These are phyloP conservation scores for Ustilago shanxiensis DNA, from an alignment of 1,284 basidiomycete species.

Conservation along the genomic window DNA sequence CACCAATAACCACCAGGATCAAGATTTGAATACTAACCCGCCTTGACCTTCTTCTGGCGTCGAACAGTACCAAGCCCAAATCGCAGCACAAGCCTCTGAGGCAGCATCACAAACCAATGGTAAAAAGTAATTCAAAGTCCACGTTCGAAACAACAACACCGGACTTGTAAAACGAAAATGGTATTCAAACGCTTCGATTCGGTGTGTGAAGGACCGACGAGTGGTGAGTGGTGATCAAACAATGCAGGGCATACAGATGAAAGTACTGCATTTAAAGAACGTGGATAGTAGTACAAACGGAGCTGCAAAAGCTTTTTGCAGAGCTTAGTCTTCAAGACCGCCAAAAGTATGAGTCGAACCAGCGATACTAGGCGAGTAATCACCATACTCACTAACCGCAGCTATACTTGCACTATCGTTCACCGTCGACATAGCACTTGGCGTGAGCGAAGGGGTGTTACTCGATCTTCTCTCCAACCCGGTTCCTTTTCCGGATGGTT, in stretches of 20 bases:
- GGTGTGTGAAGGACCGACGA: no score
- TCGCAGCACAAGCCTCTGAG: background rate
- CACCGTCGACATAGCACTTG: background rate
- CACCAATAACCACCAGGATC: background rate
- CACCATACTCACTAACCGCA: constrained; percentile 15
- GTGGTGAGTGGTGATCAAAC: no score
- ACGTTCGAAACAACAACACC: no score
- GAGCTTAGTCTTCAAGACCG: constrained; percentile 15
- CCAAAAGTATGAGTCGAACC: constrained; percentile 40
- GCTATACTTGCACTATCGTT: background rate
- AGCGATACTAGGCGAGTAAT: constrained; percentile 17
- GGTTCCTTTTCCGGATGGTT: background rate
- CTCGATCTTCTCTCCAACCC: constrained; percentile 6
- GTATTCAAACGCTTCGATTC: no score
- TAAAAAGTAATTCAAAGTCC: constrained; percentile 30
- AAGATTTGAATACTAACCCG: no score
- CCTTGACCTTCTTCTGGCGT: no score
- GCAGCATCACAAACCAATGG: constrained; percentile 15
- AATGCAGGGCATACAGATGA: no score
- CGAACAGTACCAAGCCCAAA: constrained; percentile 17
- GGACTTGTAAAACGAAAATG: no score
- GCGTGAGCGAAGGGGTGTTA: constrained; percentile 13
- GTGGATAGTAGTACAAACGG: no score
- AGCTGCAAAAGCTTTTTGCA: no score
- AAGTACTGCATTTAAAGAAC: no score